Percentiles rank a stretch among this genome's conserved stretches.
phyloP scores from a whole-genome alignment of 768 basidiomycete species.

The Russula sp. region DNA sequence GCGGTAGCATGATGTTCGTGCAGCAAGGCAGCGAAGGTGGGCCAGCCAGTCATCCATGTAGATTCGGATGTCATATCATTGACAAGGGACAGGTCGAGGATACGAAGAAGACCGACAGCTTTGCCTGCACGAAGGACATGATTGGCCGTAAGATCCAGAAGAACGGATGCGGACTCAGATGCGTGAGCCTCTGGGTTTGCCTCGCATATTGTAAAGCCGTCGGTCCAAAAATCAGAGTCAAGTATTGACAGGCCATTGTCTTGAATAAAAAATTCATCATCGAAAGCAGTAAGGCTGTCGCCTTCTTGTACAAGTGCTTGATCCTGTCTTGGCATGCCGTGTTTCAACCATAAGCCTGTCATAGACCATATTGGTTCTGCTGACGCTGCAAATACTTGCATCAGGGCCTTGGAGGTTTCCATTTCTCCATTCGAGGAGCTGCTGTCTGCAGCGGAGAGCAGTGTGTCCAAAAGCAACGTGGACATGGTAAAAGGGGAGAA shows the following conservation, averaged over 20 bases:
- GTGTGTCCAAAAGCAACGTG: conserved; percentile 57
- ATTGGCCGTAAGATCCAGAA: conserved; percentile 59
- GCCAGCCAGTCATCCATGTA: conserved; percentile 23
- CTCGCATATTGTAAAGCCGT: conserved; percentile 59
- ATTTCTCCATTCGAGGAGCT: conserved; percentile 58
- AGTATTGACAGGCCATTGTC: conserved; percentile 53
- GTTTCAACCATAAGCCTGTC: conserved; percentile 66
- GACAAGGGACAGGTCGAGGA: conserved; percentile 42
- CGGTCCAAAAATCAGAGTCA: conserved; percentile 78
- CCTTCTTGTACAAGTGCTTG: conserved; percentile 9
- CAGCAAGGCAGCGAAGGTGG: conserved; percentile 21
- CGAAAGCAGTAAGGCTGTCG: conserved; percentile 38
- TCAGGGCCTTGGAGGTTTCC: conserved; percentile 53
- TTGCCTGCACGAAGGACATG: conserved; percentile 68
- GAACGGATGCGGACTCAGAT: conserved; percentile 49
- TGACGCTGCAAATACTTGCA: conserved; percentile 57
- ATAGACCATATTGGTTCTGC: conserved; percentile 74
- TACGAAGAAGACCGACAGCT: conserved; percentile 68
- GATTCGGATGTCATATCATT: neutral
- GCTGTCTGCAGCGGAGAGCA: conserved; percentile 56
- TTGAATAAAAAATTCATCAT: conserved; percentile 82
- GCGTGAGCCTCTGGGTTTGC: conserved; percentile 36
- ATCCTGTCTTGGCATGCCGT: conserved; percentile 58
- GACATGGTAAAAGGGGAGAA: conserved; percentile 53
- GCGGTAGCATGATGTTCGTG: conserved; percentile 13